These are phyloP conservation scores for Neodidymelliopsis sp. DNA, from an alignment of 2,329 filamentous ascomycete species.

Conservation along the genomic window DNA sequence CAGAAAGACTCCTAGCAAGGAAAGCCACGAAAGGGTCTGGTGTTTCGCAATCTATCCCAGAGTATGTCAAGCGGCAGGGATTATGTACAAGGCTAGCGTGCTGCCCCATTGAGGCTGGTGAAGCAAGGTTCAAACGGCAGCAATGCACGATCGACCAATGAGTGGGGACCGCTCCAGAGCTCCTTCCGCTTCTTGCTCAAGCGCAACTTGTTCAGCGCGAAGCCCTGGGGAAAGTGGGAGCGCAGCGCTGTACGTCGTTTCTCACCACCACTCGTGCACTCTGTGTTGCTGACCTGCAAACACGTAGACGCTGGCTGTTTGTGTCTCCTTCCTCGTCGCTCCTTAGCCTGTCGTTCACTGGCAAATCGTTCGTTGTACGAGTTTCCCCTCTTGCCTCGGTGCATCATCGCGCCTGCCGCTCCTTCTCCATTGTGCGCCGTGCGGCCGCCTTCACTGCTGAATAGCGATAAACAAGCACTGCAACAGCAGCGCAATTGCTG, in stretches of 20 bases:
- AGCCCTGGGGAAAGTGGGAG: conserved; percentile 9
- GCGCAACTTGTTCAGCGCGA: conserved; percentile 10
- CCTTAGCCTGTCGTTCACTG: conserved; percentile 19
- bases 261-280: conserved; percentile 35
- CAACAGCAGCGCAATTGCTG: conserved; percentile 13
- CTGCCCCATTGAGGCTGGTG: conserved; percentile 30
- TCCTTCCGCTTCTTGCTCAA: conserved; percentile 8
- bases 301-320: conserved; percentile 40
- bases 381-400: conserved; percentile 19
- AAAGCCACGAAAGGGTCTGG: conserved; percentile 5
- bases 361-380: conserved; percentile 18
- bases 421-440: conserved; percentile 23
- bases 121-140: conserved; percentile 26
- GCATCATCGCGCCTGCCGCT: conserved; percentile 35
- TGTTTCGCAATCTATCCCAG: conserved; percentile 20
- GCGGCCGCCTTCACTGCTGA: conserved; percentile 26
- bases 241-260: conserved; percentile 7
- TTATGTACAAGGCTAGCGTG: conserved; percentile 37
- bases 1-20: conserved; percentile 1
- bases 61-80: conserved; percentile 9
- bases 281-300: conserved; percentile 16
- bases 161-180: conserved; percentile 5
- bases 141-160: conserved; percentile 23
- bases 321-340: conserved; percentile 29
- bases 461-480: conserved; percentile 19